These are phyloP conservation scores for Populus hybrid DNA, from an alignment of 441 rosid genomes.

Conservation along the genomic window DNA sequence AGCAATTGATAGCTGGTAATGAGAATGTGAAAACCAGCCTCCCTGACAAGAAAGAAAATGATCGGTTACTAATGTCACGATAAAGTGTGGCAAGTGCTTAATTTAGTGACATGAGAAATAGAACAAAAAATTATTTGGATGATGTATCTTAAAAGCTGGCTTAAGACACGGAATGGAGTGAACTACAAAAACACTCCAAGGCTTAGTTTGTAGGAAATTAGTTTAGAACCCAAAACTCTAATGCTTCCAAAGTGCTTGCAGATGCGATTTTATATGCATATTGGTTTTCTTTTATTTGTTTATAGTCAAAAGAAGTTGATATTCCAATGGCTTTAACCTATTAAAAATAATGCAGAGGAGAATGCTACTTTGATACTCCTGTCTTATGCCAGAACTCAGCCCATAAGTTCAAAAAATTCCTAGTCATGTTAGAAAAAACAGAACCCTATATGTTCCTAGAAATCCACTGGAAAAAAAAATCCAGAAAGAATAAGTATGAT, in stretches of 20 bases:
- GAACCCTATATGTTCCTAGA: neutral
- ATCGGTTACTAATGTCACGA: neutral
- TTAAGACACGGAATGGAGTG: neutral
- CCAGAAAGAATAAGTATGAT: neutral
- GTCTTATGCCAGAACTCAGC: neutral
- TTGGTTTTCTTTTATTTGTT: neutral
- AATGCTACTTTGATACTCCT: neutral
- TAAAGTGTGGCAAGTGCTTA: constrained; percentile 1
- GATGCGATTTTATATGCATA: constrained; percentile 2
- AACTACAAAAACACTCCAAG: neutral
- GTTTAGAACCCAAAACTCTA: neutral
- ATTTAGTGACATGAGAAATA: neutral
- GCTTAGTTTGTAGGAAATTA: neutral
- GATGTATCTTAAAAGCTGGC: neutral
- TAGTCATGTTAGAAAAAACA: neutral
- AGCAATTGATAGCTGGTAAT: constrained; percentile 97
- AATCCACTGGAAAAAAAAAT: neutral
- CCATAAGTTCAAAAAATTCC: constrained; percentile 1
- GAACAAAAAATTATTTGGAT: constrained; percentile 2
- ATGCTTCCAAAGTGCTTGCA: neutral
- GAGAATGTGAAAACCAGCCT: constrained; percentile 96
- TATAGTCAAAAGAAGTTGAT: neutral
- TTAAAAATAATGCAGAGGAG: neutral
- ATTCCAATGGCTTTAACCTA: neutral
- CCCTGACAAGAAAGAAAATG: constrained; percentile 49